Evolutionary conservation across 2,329 filamentous ascomycete species (phyloP).

Genomic region (Neonectria magnoliae): DNA sequence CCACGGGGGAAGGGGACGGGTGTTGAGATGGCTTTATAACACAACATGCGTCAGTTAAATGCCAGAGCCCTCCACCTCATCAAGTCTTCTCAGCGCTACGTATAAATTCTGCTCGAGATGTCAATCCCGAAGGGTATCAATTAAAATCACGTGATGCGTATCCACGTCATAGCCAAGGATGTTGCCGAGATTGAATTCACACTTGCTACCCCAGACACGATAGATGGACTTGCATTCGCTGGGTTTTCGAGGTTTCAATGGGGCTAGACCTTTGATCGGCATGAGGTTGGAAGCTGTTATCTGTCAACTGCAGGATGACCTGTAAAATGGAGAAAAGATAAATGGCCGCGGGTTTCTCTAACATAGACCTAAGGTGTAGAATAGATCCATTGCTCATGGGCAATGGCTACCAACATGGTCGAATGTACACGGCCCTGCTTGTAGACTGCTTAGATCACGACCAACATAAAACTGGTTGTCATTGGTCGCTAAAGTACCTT

Average conservation of each 20-base stretch:
- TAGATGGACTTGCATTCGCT: background rate
- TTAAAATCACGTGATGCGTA: background rate
- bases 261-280: background rate
- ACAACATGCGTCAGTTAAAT: background rate
- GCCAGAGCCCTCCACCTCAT: background rate
- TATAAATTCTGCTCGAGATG: background rate
- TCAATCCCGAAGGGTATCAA: background rate
- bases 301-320: background rate
- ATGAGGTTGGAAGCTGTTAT: background rate
- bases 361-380: no score
- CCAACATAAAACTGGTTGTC: no score
- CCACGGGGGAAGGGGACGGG: background rate
- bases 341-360: no score
- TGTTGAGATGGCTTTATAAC: background rate
- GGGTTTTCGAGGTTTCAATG: background rate
- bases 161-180: background rate
- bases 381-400: no score
- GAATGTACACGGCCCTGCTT: no score
- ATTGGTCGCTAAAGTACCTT: no score
- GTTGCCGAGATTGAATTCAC: background rate
- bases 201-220: background rate
- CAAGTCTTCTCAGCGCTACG: background rate
- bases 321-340: background rate
- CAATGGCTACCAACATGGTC: no score
- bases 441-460: no score